phyloP scores from a whole-genome alignment of 148 eudicot genomes.

The Spergularia bocconei region DNA sequence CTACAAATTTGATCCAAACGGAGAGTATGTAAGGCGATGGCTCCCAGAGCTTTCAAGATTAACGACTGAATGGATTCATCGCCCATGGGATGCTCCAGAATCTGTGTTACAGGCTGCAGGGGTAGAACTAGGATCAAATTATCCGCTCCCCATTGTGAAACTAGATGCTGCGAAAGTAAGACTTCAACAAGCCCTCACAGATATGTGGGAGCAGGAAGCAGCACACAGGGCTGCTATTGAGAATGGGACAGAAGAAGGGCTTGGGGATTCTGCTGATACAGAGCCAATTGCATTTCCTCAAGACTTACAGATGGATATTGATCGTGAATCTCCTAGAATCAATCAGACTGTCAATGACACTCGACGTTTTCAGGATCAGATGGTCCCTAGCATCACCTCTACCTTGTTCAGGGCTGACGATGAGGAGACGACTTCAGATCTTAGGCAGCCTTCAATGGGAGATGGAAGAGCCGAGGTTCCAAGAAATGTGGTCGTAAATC shows the following conservation, averaged over 20 bases:
- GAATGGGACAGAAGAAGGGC: conserved; percentile 93
- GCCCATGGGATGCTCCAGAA: conserved; percentile 94
- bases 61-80: conserved; percentile 98
- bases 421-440: conserved; percentile 64
- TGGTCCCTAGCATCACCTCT: conserved; percentile 92
- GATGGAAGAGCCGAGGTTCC: conserved; percentile 88
- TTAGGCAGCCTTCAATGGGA: conserved; percentile 39
- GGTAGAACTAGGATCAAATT: conserved; percentile 87
- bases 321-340: conserved; percentile 49
- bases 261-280: conserved; percentile 79
- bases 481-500: conserved; percentile 36
- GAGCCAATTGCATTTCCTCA: conserved; percentile 67
- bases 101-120: conserved; percentile 93
- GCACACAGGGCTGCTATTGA: conserved; percentile 70
- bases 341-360: conserved; percentile 26
- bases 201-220: conserved; percentile 88
- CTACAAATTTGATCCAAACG: conserved; percentile 89
- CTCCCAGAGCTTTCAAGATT: conserved; percentile 93
- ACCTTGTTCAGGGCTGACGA: conserved; percentile 60
- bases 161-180: conserved; percentile 85
- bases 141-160: conserved; percentile 84
- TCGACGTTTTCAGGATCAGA: conserved; percentile 77
- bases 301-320: conserved; percentile 74
- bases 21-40: conserved; percentile 94
- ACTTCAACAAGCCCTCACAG: conserved; percentile 68